Evolutionary conservation across 1,284 basidiomycete species (phyloP), one percentile per base, ranked within the genome.

Genomic region (Fomitopsis schrenkii): DNA sequence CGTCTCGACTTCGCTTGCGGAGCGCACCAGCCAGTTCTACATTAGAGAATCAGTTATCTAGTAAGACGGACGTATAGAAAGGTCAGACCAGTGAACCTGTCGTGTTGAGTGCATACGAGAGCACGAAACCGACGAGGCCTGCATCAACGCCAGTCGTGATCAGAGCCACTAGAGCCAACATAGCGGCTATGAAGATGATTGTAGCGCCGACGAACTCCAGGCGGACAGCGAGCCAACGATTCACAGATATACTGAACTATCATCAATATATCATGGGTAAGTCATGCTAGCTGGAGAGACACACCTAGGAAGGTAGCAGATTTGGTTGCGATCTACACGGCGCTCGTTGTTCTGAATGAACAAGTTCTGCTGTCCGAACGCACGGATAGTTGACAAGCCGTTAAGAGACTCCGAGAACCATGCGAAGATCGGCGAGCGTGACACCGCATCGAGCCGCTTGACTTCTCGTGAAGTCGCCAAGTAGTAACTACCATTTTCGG

Each of bases 1-100:
- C 73, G 94, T 93, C 75, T 97, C 95, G 14, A 97, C 93, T 69
- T 98, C 95, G 63, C 91, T 93, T 0, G 93, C 91, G 15, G 87
- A 89, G 50, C 94, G 83, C 6, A 97, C 94, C n/a, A 95, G 82
- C 93, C 92, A 97, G 72, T 94, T 96, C 85, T 87, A 63, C 26
- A 30, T 22, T 8, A 40, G 38, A 40, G 1, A 8, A 15, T 40
- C 9, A 40, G 38, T 14, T 15, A 3, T 10, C 38, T 14, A 8
- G 12, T 15, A 3, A 3, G 3, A 40, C 12, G 6, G 5, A 38
- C 22, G 26, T 10, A 14, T 57, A 15, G 15, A 45, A 35, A 30
- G 17, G 7, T 70, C 83, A 66, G 63, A 90, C 88, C 75, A 92
- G 68, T 22, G 88, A 83, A 28, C 87, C 86, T 1, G 92, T 94